Evolutionary conservation across 2,329 filamentous ascomycete genomes (phyloP).

Genomic region (Hypoxylon sp.): DNA sequence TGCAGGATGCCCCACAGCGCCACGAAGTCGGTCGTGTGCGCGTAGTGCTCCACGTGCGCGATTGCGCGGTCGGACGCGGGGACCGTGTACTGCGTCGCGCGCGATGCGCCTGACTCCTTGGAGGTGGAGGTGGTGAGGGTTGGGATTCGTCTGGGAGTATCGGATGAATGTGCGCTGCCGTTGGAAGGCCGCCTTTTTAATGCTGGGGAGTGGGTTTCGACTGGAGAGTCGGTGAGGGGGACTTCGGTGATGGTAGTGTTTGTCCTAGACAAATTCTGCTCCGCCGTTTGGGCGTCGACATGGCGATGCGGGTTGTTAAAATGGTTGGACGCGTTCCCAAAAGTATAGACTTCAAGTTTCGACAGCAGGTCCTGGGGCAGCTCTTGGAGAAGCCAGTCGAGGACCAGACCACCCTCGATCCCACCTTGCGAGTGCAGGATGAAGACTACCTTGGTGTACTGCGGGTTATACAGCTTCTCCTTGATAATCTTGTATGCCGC

Average conservation of each 20-base stretch:
- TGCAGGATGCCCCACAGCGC: constrained; percentile 79
- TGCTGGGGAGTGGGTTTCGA: constrained; percentile 41
- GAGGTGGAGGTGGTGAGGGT: constrained; percentile 54
- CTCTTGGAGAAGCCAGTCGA: constrained; percentile 83
- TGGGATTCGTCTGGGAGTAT: constrained; percentile 46
- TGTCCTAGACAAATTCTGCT: constrained; percentile 52
- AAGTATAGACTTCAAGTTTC: constrained; percentile 82
- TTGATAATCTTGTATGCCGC: constrained; percentile 73
- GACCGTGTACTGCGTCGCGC: constrained; percentile 34
- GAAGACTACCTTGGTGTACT: constrained; percentile 76
- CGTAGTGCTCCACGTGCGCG: constrained; percentile 83
- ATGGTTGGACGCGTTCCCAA: constrained; percentile 82
- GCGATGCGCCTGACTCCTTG: constrained; percentile 28
- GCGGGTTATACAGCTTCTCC: constrained; percentile 70
- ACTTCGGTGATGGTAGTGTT: constrained; percentile 55
- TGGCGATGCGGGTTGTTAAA: constrained; percentile 80
- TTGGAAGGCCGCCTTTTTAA: constrained; percentile 35
- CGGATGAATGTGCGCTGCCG: constrained; percentile 23
- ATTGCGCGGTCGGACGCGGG: constrained; percentile 66
- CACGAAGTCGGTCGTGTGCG: constrained; percentile 79
- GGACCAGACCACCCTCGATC: constrained; percentile 77
- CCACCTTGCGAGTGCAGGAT: constrained; percentile 83
- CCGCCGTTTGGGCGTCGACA: constrained; percentile 57
- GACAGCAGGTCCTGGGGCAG: constrained; percentile 72
- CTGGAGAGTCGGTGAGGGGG: constrained; percentile 48